Percentiles rank a stretch among this genome's conserved stretches.
Evolutionary conservation across 148 eudicot species (phyloP).

Genomic region (Camellia granthamiana): DNA sequence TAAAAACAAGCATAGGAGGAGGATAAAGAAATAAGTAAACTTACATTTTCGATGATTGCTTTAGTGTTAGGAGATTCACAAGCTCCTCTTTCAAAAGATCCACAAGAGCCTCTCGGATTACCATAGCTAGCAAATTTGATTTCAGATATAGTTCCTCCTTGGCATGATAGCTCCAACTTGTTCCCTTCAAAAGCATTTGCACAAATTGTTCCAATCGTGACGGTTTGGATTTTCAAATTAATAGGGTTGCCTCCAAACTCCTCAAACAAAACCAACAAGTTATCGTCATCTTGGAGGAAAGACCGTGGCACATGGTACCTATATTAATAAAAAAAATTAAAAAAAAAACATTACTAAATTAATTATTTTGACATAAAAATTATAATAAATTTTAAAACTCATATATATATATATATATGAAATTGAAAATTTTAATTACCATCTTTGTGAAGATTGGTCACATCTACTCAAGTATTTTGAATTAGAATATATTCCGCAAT

Average conservation of each 20-base stretch:
- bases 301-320: slow-evolving; percentile 53
- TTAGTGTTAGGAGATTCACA: slow-evolving; percentile 20
- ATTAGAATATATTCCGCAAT: slow-evolving; percentile 19
- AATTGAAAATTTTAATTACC: slow-evolving; percentile 14
- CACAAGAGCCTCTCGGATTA: slow-evolving; percentile 24
- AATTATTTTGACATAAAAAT: background rate
- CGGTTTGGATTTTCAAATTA: slow-evolving; percentile 12
- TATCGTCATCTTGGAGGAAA: slow-evolving; percentile 14
- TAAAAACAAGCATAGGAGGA: background rate
- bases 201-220: slow-evolving; percentile 13
- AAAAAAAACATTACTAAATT: background rate
- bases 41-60: slow-evolving; percentile 4
- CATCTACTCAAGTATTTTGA: slow-evolving; percentile 24
- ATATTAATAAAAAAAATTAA: background rate
- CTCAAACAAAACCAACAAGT: slow-evolving; percentile 35
- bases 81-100: slow-evolving; percentile 17
- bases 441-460: slow-evolving; percentile 31
- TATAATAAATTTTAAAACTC: background rate
- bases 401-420: background rate
- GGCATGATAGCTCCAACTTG: slow-evolving; percentile 22
- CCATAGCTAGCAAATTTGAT: slow-evolving; percentile 44
- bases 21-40: too few relatives aligned
- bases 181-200: slow-evolving; percentile 28
- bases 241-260: slow-evolving; percentile 42
- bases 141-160: slow-evolving; percentile 23